Base-by-base conservation (phyloP, 352 stramenopile species). In the Phytophthora podocarpi region DNA sequence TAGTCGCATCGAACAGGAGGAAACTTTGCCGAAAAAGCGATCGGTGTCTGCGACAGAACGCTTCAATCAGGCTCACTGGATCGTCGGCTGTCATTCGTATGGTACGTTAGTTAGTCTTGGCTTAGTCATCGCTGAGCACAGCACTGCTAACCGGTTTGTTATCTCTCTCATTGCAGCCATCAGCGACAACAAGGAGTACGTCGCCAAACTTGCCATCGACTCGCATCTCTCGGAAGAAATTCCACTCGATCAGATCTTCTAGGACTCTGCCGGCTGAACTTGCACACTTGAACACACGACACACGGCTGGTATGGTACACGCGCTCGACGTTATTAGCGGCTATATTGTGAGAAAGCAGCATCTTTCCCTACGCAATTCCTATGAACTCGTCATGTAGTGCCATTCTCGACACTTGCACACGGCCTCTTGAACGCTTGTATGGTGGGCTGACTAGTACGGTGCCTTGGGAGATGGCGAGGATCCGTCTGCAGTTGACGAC, bases 141-240 rank as follows among this genome's bases (percentile, higher is more conserved):
- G n/a, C n/a, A n/a, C 18, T 37, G 13, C 32, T 20, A 35, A 39
- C 26, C 39, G 36, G 39, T 48, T 2, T 12, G 4, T 21, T 23
- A 1, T 30, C 34, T 64, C 2, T 36, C 16, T 31, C 15, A n/a
- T 6, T 47, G 35, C 51, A 92, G 78, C 85, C 30, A 89, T 91
- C 51, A 86, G 68, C 20, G 80, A 93, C 74, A 93, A 93, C 70
- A 91, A 90, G 43, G 77, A 90, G 46, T 91, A 91, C 66, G 74
- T 91, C 21, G 78, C 85, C 7, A 74, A 88, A 28, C 73, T 93
- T 21, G 84, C 80, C 30, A 90, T 90, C 41, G 80, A 93, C 61
- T 91, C 84, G 47, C 76, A 90, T 28, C 60, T 93, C 13, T 88
- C 78, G 15, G 70, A 82, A 34, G 59, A 77, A 35, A 78, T 89